Conservation (phyloP, 106 monocot genomes). For the Vanilla planifolia region DNA sequence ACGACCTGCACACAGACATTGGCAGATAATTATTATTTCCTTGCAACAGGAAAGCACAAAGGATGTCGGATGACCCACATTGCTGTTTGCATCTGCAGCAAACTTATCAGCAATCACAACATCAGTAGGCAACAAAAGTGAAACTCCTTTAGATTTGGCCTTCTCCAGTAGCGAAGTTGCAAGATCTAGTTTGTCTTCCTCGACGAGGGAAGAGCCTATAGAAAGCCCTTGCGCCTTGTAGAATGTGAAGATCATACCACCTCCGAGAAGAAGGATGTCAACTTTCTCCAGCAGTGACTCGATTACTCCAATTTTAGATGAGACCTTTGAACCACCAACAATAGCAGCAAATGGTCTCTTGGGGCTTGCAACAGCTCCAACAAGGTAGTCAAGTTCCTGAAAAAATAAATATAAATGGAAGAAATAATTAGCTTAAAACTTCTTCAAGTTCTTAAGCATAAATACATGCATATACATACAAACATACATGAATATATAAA, state of each 20-base stretch:
- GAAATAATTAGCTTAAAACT: no score
- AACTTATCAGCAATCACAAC: conserved; percentile 65
- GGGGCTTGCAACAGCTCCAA: conserved; percentile 52
- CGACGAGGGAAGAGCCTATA: conserved; percentile 56
- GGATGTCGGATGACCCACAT: conserved; percentile 28
- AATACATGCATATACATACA: background rate
- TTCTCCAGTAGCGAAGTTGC: conserved; percentile 50
- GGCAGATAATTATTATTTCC: no score
- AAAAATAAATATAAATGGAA: background rate
- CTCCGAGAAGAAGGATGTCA: conserved; percentile 54
- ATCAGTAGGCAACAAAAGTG: conserved; percentile 53
- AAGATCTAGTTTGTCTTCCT: conserved; percentile 54
- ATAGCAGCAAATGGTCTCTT: conserved; percentile 63
- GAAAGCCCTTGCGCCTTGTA: conserved; percentile 55
- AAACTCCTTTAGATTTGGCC: conserved; percentile 55
- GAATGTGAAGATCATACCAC: conserved; percentile 70
- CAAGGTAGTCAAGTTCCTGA: conserved; percentile 64
- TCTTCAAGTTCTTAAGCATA: no score
- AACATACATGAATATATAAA: background rate
- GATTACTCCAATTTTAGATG: conserved; percentile 67
- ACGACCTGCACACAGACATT: conserved; percentile 32
- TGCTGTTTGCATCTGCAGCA: conserved; percentile 58
- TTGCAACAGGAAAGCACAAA: no score
- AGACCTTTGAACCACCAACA: conserved; percentile 67
- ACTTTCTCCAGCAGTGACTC: conserved; percentile 48